Conservation (phyloP, 305 asterid genomes). For the Ilex paraguariensis region DNA sequence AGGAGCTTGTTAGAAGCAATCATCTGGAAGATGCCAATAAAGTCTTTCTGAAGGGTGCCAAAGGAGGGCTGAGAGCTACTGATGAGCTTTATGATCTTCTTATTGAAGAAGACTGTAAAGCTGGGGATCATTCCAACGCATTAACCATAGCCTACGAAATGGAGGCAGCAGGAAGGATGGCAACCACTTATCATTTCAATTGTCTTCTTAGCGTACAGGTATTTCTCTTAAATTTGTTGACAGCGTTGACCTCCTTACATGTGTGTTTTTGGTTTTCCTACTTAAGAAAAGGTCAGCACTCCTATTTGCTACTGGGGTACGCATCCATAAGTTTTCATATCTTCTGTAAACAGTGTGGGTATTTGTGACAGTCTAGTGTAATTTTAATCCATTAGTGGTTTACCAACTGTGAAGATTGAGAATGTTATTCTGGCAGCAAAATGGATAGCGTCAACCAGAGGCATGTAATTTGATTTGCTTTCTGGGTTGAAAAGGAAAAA, state of each 20-base stretch:
- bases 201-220: conserved; percentile 98
- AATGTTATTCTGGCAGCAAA: not conserved
- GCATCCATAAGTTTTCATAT: too few species aligned
- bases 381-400: too few species aligned
- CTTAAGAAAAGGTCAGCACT: too few species aligned
- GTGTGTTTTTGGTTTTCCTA: too few species aligned
- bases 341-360: too few species aligned
- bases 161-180: conserved; percentile 99
- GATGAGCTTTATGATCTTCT: conserved; percentile 92
- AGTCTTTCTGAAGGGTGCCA: conserved; percentile 90
- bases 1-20: conserved; percentile 81
- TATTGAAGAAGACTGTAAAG: conserved; percentile 89
- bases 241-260: too few species aligned
- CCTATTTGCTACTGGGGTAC: too few species aligned
- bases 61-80: conserved; percentile 96
- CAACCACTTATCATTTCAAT: conserved; percentile 95
- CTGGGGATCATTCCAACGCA: conserved; percentile 95
- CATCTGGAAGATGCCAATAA: conserved; percentile 88
- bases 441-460: not conserved
- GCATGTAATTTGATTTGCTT: not conserved
- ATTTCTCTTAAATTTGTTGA: conserved; percentile 12
- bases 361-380: too few species aligned
- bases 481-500: not conserved
- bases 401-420: not conserved
- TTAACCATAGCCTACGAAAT: conserved; percentile 94